Percentiles rank a stretch among this genome's conserved stretches.
Conservation (phyloP, 2,329 filamentous ascomycete genomes). For the Trichoderma pleuroti region DNA sequence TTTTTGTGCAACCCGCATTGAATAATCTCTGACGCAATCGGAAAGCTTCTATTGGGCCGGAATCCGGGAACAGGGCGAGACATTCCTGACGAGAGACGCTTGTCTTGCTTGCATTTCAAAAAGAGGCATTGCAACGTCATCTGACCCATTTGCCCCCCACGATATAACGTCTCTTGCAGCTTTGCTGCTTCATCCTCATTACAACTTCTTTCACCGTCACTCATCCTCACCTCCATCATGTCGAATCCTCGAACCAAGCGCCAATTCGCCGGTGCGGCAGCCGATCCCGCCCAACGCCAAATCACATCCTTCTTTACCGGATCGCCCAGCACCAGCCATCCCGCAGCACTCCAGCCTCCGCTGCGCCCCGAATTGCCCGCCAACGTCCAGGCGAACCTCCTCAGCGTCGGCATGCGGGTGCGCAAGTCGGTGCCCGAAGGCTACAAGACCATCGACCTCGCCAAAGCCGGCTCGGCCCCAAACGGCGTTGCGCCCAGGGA, state of each 20-base stretch:
- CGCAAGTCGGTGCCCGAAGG: conserved; percentile 91
- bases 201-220: background rate
- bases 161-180: background rate
- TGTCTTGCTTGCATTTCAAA: background rate
- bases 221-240: conserved; percentile 37
- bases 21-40: background rate
- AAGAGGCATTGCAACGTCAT: conserved; percentile 1
- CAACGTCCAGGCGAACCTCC: conserved; percentile 73
- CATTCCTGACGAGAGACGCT: background rate
- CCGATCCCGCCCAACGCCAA: conserved; percentile 56
- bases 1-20: background rate
- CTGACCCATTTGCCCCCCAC: background rate
- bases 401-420: conserved; percentile 90
- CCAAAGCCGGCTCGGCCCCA: conserved; percentile 23
- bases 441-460: conserved; percentile 69
- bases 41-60: background rate
- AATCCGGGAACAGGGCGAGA: background rate
- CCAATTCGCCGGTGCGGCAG: conserved; percentile 57
- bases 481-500: background rate
- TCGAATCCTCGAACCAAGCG: conserved; percentile 56
- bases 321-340: conserved; percentile 38
- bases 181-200: background rate
- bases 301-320: conserved; percentile 61
- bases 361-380: conserved; percentile 54
- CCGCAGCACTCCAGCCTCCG: conserved; percentile 24